These are phyloP conservation scores for Aspergillus alliaceus DNA, from an alignment of 2,329 filamentous ascomycete species.

Conservation along the genomic window DNA sequence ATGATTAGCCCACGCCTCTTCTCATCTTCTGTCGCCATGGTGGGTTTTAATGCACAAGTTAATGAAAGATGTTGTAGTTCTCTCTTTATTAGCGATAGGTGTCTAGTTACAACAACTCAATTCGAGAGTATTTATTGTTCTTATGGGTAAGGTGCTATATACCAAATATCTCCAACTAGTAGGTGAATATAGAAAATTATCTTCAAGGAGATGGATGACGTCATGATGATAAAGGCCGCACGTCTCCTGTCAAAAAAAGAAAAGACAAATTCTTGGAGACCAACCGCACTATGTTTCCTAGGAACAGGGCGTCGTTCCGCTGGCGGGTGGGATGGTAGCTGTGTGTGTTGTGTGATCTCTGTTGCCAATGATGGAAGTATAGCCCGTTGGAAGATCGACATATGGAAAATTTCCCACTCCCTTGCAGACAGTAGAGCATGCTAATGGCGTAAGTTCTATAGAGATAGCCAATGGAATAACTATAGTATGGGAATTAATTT, in stretches of 20 bases:
- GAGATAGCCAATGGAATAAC: too few species aligned
- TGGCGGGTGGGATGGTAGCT: not conserved
- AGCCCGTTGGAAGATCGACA: not conserved
- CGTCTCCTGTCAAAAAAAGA: too few species aligned
- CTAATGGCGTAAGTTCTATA: not conserved
- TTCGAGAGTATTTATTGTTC: not conserved
- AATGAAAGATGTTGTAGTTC: not conserved
- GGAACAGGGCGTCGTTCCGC: not conserved
- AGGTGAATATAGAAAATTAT: too few species aligned
- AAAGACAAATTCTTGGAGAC: too few species aligned
- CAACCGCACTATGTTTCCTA: too few species aligned
- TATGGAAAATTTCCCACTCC: not conserved
- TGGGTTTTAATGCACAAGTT: not conserved
- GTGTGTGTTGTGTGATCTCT: not conserved
- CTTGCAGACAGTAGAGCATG: not conserved
- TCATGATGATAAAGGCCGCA: not conserved
- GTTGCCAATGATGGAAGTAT: not conserved
- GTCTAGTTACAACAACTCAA: not conserved
- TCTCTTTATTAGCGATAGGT: not conserved
- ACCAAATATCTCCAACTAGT: not conserved
- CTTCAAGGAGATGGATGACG: not conserved
- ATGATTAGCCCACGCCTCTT: slow-evolving; percentile 55
- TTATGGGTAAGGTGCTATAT: not conserved
- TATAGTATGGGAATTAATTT: not conserved
- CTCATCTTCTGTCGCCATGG: not conserved